These are phyloP conservation scores for Rubia yunnanensis DNA, from an alignment of 257 asterid genomes.

Conservation along the genomic window DNA sequence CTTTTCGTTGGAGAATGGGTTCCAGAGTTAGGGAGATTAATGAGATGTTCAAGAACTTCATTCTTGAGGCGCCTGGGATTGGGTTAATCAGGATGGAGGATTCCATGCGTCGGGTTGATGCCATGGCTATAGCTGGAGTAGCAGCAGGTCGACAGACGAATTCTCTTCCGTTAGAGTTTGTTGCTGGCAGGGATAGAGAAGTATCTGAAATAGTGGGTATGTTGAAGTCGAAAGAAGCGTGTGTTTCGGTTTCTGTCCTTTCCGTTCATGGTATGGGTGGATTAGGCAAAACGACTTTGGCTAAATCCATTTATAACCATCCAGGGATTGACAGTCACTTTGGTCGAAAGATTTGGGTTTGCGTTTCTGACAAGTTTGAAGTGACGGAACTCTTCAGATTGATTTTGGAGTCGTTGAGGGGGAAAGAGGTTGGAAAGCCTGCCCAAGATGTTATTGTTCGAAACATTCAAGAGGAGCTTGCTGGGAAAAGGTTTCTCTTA, in stretches of 20 bases:
- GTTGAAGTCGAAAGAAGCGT: too few species aligned
- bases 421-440: background rate
- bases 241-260: background rate
- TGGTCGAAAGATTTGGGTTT: constrained; percentile 16
- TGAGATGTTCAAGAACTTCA: background rate
- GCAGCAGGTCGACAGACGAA: too few species aligned
- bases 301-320: constrained; percentile 12
- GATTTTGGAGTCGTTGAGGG: background rate
- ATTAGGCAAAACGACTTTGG: constrained; percentile 18
- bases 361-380: constrained; percentile 17
- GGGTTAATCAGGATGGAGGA: background rate
- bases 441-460: background rate
- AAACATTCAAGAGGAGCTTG: background rate
- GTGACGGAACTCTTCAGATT: constrained; percentile 3
- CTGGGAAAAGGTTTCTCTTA: too few species aligned
- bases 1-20: constrained; percentile 1
- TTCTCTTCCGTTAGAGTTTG: background rate
- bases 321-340: background rate
- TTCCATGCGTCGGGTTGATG: too few species aligned
- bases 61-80: background rate
- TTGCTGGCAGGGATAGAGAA: constrained; percentile 5
- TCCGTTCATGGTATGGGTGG: constrained; percentile 18
- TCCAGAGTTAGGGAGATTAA: background rate
- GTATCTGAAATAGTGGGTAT: background rate
- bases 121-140: too few species aligned